Evolutionary conservation across 2,329 filamentous ascomycete species (phyloP).

Genomic region (Xylaria sp.): DNA sequence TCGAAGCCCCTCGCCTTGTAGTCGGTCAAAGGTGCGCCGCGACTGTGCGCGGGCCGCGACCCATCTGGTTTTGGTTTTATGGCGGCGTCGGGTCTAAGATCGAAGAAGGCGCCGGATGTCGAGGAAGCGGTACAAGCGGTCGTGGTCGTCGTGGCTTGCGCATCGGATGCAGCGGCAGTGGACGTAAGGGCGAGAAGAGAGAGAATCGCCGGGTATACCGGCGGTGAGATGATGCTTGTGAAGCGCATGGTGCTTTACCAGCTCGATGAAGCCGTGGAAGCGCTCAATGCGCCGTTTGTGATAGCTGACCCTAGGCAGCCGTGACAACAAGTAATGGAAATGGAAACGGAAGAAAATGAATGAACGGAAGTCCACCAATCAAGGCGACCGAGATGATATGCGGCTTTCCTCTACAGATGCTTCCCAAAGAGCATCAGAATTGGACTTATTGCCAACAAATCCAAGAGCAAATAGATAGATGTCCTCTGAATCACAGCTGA

Average conservation of each 20-base stretch:
- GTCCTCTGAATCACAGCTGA: constrained; percentile 17
- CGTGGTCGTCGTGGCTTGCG: constrained; percentile 56
- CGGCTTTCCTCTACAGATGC: constrained; percentile 4
- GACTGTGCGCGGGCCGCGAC: constrained; percentile 54
- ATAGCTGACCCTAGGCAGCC: neutral
- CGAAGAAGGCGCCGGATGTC: constrained; percentile 68
- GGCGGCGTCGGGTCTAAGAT: constrained; percentile 66
- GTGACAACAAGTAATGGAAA: constrained; percentile 2
- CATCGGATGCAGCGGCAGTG: constrained; percentile 49
- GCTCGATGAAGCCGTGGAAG: neutral
- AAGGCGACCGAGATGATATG: constrained; percentile 31
- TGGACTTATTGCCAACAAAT: constrained; percentile 18
- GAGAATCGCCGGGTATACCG: constrained; percentile 47
- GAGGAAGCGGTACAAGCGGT: constrained; percentile 67
- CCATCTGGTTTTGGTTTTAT: constrained; percentile 55
- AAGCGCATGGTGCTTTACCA: constrained; percentile 43
- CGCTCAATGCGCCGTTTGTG: constrained; percentile 28
- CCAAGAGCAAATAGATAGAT: constrained; percentile 14
- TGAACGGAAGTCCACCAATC: constrained; percentile 28
- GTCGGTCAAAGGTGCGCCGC: constrained; percentile 58
- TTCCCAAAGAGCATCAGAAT: constrained; percentile 11
- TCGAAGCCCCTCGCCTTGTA: constrained; percentile 78
- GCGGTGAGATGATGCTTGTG: constrained; percentile 42
- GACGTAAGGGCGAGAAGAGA: constrained; percentile 52
- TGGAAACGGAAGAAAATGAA: neutral